A percentile compares a stretch with the other conserved stretches of the same genome.
Conservation (phyloP, 345 rosid species). For the Syzygium jambos region DNA sequence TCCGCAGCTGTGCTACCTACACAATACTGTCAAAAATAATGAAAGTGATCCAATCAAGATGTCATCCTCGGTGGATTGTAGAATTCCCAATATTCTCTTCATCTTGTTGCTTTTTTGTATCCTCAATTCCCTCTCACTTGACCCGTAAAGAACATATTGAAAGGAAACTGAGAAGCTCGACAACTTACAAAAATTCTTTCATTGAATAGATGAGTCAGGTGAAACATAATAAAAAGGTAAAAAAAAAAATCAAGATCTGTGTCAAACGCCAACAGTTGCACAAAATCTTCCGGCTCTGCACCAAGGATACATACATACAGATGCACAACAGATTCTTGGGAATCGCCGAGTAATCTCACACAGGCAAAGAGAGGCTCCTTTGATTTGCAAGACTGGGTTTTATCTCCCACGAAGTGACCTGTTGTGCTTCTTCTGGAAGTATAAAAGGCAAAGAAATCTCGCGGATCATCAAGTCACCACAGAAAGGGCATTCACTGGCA, state of each 20-base stretch:
- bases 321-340: background rate
- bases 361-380: conserved; percentile 50
- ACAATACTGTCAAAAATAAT: background rate
- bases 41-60: background rate
- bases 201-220: background rate
- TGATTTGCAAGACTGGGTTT: conserved; percentile 53
- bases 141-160: background rate
- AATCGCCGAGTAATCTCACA: conserved; percentile 6
- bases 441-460: conserved; percentile 76
- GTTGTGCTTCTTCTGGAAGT: conserved; percentile 55
- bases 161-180: background rate
- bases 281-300: background rate
- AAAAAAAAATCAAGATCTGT: background rate
- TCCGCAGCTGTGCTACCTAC: background rate
- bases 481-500: conserved; percentile 92
- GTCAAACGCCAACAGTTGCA: background rate
- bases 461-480: conserved; percentile 87
- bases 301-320: background rate
- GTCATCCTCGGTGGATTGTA: background rate
- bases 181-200: background rate
- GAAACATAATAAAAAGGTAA: background rate
- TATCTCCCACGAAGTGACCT: conserved; percentile 80
- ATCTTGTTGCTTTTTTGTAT: background rate
- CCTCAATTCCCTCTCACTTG: background rate
- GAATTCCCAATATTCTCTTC: background rate